These are phyloP conservation scores for Alternaria gaisen DNA, from an alignment of 2,329 filamentous ascomycete genomes.

Conservation along the genomic window DNA sequence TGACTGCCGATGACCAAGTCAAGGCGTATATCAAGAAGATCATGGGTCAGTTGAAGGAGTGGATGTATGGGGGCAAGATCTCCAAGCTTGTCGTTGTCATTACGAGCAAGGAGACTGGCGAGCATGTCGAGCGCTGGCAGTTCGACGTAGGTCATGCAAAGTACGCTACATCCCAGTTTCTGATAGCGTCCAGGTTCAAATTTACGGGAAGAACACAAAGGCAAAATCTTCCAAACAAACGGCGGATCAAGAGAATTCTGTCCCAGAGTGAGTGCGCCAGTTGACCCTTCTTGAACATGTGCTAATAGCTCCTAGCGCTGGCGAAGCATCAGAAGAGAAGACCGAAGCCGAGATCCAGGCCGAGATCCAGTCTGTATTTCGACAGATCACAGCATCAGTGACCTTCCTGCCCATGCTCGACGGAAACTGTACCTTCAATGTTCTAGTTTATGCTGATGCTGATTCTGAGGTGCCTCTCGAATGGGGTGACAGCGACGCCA, in stretches of 20 bases:
- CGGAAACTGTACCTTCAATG: slow-evolving; percentile 97
- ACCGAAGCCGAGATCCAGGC: slow-evolving; percentile 93
- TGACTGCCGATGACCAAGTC: slow-evolving; percentile 96
- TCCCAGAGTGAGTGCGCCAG: slow-evolving; percentile 59
- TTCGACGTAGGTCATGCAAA: slow-evolving; percentile 74
- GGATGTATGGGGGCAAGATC: slow-evolving; percentile 98
- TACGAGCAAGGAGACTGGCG: slow-evolving; percentile 94
- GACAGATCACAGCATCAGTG: slow-evolving; percentile 96
- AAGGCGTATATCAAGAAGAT: slow-evolving; percentile 99
- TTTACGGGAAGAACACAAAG: slow-evolving; percentile 63
- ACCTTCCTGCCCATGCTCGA: slow-evolving; percentile 94
- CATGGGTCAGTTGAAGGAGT: slow-evolving; percentile 96
- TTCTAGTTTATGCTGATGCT: slow-evolving; percentile 95
- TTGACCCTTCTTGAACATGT: not conserved
- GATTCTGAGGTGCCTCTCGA: slow-evolving; percentile 97
- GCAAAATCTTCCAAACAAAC: slow-evolving; percentile 59
- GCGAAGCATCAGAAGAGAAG: slow-evolving; percentile 68
- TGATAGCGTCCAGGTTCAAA: slow-evolving; percentile 61
- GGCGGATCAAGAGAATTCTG: slow-evolving; percentile 75
- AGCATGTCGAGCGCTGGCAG: slow-evolving; percentile 96
- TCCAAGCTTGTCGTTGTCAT: slow-evolving; percentile 97
- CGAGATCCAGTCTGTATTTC: slow-evolving; percentile 95
- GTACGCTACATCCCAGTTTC: slow-evolving; percentile 43
- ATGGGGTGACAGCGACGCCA: slow-evolving; percentile 98
- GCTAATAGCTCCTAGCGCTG: slow-evolving; percentile 37